phyloP scores from a whole-genome alignment of 176 grass and related monocot species.

The Oryza officinalis region DNA sequence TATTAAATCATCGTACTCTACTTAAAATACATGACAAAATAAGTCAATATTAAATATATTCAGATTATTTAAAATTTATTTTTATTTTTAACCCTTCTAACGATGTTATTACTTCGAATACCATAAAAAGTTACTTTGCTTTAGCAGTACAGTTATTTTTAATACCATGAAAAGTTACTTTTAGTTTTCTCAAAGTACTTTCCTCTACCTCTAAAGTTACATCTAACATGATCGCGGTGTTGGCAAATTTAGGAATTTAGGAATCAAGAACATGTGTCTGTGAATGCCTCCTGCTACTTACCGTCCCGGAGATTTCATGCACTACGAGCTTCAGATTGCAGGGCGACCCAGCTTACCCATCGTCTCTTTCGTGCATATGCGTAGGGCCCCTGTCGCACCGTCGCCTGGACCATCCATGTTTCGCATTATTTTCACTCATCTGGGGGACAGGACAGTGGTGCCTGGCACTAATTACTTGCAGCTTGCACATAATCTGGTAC shows the following conservation, averaged over 20 bases:
- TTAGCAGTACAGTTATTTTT: no score
- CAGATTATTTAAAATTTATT: no score
- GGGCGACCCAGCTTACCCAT: neutral
- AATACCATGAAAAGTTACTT: no score
- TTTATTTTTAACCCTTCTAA: no score
- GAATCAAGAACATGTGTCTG: neutral
- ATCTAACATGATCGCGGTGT: neutral
- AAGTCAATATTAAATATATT: no score
- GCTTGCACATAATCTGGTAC: neutral
- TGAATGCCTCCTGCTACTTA: neutral
- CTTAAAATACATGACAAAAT: no score
- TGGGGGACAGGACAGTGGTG: neutral
- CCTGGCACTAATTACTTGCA: neutral
- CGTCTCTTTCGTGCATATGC: neutral
- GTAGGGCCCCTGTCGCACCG: neutral
- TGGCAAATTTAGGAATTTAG: neutral
- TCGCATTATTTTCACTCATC: neutral
- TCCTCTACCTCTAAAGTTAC: no score
- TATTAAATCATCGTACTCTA: no score
- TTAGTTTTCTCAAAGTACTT: no score
- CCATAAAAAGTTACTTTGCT: no score
- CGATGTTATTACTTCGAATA: no score
- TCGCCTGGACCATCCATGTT: neutral
- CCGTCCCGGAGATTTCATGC: neutral
- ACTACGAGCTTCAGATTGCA: neutral